phyloP scores from a whole-genome alignment of 176 grass and related monocot species.

The Ananas comosus region DNA sequence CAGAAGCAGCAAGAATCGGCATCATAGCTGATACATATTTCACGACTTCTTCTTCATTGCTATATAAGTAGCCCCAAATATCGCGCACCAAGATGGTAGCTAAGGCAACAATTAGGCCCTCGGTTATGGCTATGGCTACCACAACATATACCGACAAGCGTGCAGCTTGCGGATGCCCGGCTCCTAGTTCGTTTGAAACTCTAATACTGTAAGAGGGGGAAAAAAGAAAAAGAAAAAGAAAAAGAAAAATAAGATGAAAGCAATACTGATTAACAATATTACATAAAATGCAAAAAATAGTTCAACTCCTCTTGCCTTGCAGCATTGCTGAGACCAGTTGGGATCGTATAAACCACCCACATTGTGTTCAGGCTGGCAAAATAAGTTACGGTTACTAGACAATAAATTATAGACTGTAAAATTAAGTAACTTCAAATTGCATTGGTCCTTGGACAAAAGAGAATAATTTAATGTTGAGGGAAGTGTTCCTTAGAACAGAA shows the following conservation, averaged over 20 bases:
- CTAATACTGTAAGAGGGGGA: constrained; percentile 50
- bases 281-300: constrained; percentile 1
- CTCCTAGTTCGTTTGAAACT: constrained; percentile 91
- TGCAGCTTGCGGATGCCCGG: constrained; percentile 45
- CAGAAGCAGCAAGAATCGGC: constrained; percentile 72
- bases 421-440: too few relatives aligned
- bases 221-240: not conserved
- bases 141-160: constrained; percentile 45
- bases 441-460: too few relatives aligned
- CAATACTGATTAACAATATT: not conserved
- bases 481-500: too few relatives aligned
- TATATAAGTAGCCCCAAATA: constrained; percentile 80
- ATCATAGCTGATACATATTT: constrained; percentile 76
- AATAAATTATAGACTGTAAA: too few relatives aligned
- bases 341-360: constrained; percentile 97
- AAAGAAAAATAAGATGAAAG: not conserved
- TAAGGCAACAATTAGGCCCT: constrained; percentile 52
- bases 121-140: constrained; percentile 47
- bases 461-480: too few relatives aligned
- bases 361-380: constrained; percentile 77
- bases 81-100: constrained; percentile 45
- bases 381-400: constrained; percentile 2
- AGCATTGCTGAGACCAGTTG: constrained; percentile 81
- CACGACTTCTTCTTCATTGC: constrained; percentile 51
- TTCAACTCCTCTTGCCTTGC: constrained; percentile 39